phyloP scores from a whole-genome alignment of 805 yeast species.

The Kodamaea laetipori region DNA sequence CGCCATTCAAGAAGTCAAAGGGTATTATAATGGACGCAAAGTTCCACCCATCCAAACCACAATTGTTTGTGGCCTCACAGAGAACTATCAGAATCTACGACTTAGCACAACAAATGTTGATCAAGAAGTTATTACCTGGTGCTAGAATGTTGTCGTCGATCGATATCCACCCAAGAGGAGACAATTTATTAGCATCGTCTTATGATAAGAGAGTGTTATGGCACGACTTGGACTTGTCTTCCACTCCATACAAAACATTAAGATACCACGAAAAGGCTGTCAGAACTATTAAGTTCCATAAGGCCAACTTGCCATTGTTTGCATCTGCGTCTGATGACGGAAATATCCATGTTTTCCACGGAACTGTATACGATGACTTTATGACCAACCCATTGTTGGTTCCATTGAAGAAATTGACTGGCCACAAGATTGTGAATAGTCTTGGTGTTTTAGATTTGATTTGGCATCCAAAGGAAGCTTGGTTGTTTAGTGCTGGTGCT shows the following conservation, averaged over 20 bases:
- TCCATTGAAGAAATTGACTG: conserved; percentile 90
- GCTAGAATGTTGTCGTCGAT: conserved; percentile 91
- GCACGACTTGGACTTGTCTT: conserved; percentile 91
- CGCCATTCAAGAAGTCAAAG: conserved; percentile 90
- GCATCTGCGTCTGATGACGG: conserved; percentile 97
- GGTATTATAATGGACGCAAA: conserved; percentile 95
- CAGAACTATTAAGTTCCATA: conserved; percentile 84
- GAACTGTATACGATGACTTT: conserved; percentile 91
- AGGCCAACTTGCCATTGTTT: conserved; percentile 81
- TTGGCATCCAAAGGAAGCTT: conserved; percentile 99
- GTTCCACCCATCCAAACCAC: conserved; percentile 96
- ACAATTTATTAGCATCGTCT: conserved; percentile 87
- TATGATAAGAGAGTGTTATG: conserved; percentile 93
- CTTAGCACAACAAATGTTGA: conserved; percentile 77
- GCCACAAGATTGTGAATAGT: conserved; percentile 77
- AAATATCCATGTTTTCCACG: conserved; percentile 89
- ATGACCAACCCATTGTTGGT: conserved; percentile 95
- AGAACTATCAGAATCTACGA: conserved; percentile 90
- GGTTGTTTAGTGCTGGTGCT: conserved; percentile 97
- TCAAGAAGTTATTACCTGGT: conserved; percentile 89
- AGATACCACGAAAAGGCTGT: conserved; percentile 96
- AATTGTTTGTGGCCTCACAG: conserved; percentile 90
- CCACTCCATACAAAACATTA: conserved; percentile 91
- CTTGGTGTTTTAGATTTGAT: conserved; percentile 83
- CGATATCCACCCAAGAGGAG: conserved; percentile 96